Percentiles rank a stretch among this genome's conserved stretches.
phyloP scores from a whole-genome alignment of 768 basidiomycete species.

The Lactifluus subvellereus region DNA sequence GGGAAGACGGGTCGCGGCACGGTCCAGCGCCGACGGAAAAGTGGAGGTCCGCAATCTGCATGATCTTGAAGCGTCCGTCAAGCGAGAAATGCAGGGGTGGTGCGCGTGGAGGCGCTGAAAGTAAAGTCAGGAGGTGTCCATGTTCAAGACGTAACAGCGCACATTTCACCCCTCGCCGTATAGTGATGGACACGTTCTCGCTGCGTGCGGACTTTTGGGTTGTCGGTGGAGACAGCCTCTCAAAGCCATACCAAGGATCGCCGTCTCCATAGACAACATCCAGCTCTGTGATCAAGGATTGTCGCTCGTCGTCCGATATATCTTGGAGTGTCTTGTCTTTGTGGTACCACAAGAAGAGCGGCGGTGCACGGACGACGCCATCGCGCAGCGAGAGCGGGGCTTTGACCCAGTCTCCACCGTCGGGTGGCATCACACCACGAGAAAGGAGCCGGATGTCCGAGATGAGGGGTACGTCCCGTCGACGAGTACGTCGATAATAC shows the following conservation, averaged over 20 bases:
- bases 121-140: conserved; percentile 7
- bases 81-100: conserved; percentile 77
- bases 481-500: conserved; percentile 80
- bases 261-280: conserved; percentile 86
- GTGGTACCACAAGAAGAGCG: conserved; percentile 76
- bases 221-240: conserved; percentile 59
- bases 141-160: conserved; percentile 26
- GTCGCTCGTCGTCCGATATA: conserved; percentile 52
- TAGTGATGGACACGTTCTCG: conserved; percentile 58
- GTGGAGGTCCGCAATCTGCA: conserved; percentile 92
- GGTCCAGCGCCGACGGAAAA: conserved; percentile 74
- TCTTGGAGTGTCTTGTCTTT: conserved; percentile 56
- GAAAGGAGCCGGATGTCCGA: conserved; percentile 64
- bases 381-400: conserved; percentile 56
- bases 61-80: conserved; percentile 81
- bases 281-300: conserved; percentile 78
- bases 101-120: conserved; percentile 58
- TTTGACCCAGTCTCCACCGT: conserved; percentile 55
- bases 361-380: conserved; percentile 50
- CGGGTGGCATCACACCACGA: conserved; percentile 43
- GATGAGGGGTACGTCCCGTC: conserved; percentile 75
- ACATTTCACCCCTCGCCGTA: conserved; percentile 72
- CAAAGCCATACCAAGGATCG: conserved; percentile 81
- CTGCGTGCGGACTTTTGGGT: conserved; percentile 34
- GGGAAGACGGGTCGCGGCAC: conserved; percentile 69